Conservation (phyloP, 805 yeast species). For the Cyberlindnera saturnus region DNA sequence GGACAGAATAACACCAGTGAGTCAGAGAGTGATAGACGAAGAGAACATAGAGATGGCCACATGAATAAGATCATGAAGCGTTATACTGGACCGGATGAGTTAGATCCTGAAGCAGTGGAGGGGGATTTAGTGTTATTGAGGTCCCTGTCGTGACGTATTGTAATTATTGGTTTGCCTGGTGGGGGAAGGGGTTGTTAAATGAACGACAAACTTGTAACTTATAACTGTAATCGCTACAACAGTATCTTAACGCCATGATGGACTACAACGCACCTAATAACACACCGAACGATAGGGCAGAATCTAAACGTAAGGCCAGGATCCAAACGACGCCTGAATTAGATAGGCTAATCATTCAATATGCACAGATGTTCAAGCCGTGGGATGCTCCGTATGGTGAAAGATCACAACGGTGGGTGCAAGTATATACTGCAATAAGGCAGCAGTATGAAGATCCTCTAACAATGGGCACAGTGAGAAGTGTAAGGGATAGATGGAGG, state of each 20-base stretch:
- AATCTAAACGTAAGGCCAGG: background rate
- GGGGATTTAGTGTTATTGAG: conserved; percentile 19
- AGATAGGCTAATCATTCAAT: background rate
- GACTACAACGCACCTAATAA: background rate
- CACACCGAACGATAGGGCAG: background rate
- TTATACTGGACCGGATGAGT: conserved; percentile 24
- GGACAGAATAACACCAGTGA: background rate
- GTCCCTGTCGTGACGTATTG: background rate
- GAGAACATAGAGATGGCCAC: conserved; percentile 9
- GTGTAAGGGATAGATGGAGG: conserved; percentile 6
- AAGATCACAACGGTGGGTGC: background rate
- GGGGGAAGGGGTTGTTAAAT: no score
- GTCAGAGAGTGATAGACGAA: conserved; percentile 4
- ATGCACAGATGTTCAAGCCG: background rate
- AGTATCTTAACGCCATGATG: background rate
- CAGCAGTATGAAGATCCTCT: background rate
- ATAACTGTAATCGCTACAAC: no score
- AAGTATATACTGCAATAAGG: background rate
- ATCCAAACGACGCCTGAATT: background rate
- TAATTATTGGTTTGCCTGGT: no score
- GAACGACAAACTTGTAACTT: no score
- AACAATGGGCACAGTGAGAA: conserved; percentile 1
- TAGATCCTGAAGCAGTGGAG: conserved; percentile 24
- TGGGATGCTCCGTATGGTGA: conserved; percentile 1
- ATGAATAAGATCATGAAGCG: conserved; percentile 22